These are phyloP conservation scores for Solanum paucissectum DNA, from an alignment of 257 asterid genomes.

Conservation along the genomic window DNA sequence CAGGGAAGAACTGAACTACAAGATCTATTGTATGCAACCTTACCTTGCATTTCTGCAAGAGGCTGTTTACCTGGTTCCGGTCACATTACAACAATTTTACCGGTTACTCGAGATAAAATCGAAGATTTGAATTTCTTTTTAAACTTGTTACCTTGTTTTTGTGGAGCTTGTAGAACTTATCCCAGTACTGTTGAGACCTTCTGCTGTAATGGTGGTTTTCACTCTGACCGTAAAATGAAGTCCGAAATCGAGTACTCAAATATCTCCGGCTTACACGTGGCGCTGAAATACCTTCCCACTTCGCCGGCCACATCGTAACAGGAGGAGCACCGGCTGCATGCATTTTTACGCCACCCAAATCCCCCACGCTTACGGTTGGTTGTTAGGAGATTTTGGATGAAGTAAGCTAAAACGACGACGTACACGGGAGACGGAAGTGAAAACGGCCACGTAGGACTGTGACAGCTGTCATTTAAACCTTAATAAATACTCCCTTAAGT, in stretches of 20 bases:
- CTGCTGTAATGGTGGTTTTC: constrained; percentile 34
- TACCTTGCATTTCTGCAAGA: background rate
- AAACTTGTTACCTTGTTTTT: constrained; percentile 44
- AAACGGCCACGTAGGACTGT: background rate
- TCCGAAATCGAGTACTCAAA: background rate
- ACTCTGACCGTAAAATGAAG: background rate
- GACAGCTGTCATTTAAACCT: background rate
- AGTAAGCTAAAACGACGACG: background rate
- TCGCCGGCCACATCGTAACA: background rate
- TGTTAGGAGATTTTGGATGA: background rate
- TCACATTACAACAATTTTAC: background rate
- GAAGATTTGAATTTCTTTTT: background rate
- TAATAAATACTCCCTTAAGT: background rate
- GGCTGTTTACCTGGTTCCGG: background rate
- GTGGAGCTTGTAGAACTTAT: constrained; percentile 68
- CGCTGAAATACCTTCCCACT: background rate
- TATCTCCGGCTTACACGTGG: background rate
- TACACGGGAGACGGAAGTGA: background rate
- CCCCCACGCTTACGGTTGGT: background rate
- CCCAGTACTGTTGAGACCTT: constrained; percentile 43
- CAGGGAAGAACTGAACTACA: background rate
- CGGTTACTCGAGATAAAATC: background rate
- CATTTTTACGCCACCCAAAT: background rate
- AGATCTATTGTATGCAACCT: background rate
- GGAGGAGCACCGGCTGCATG: background rate